phyloP scores from a whole-genome alignment of 345 rosid genomes.

The Populus euphratica region DNA sequence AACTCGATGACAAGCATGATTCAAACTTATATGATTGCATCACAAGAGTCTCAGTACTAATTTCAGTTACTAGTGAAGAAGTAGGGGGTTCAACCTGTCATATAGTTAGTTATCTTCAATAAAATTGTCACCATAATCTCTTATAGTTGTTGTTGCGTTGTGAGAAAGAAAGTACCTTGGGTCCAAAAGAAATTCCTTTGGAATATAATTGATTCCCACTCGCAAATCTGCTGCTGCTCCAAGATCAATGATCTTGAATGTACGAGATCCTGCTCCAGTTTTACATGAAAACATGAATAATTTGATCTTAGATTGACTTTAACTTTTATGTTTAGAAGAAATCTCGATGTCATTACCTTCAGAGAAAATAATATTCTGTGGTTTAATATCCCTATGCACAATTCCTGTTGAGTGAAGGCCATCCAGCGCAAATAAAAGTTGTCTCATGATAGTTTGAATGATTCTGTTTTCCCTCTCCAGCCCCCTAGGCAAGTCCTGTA shows the following conservation, averaged over 20 bases:
- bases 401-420: constrained; percentile 97
- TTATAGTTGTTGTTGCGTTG: not conserved
- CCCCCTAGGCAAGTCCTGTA: constrained; percentile 73
- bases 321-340: not conserved
- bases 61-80: not conserved
- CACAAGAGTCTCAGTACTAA: not conserved
- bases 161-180: constrained; percentile 56
- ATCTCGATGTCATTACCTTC: constrained; percentile 56
- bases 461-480: constrained; percentile 78
- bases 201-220: constrained; percentile 95
- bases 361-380: constrained; percentile 88
- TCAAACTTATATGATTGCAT: not conserved
- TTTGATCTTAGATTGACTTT: not conserved
- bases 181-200: constrained; percentile 91
- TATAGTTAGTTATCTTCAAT: not conserved
- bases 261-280: constrained; percentile 64
- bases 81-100: not conserved
- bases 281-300: not conserved
- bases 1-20: not conserved
- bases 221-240: constrained; percentile 97
- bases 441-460: constrained; percentile 86
- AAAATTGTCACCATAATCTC: not conserved
- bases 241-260: constrained; percentile 93
- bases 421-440: constrained; percentile 84
- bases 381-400: constrained; percentile 92